These are phyloP conservation scores for Thelephora ganbajun DNA, from an alignment of 768 basidiomycete species.

Conservation along the genomic window DNA sequence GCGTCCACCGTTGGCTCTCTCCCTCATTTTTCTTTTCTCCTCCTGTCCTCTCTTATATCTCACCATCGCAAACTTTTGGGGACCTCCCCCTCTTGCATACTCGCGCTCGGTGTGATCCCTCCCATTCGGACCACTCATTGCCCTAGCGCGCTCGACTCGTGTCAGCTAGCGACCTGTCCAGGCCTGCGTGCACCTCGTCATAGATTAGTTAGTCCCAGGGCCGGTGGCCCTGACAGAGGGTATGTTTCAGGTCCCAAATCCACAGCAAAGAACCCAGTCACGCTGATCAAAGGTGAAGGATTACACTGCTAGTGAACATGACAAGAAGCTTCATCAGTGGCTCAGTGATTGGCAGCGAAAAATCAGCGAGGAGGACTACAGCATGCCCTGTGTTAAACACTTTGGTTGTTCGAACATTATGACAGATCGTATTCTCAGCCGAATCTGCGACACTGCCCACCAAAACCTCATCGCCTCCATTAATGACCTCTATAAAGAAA, in stretches of 20 bases:
- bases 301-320: not conserved
- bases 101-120: no score
- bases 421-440: constrained; percentile 8
- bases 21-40: no score
- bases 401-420: constrained; percentile 12
- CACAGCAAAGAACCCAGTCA: not conserved
- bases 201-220: no score
- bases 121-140: no score
- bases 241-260: not conserved
- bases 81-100: no score
- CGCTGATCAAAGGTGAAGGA: constrained; percentile 6
- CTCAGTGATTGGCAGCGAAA: constrained; percentile 9
- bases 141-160: no score
- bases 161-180: no score
- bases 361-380: constrained; percentile 2
- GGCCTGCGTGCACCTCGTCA: no score
- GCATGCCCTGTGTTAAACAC: constrained; percentile 2
- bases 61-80: no score
- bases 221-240: no score
- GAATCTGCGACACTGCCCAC: constrained; percentile 15
- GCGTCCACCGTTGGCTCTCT: no score
- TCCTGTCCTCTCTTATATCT: no score
- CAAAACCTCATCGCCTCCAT: constrained; percentile 8
- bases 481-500: constrained; percentile 10
- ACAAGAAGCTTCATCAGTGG: constrained; percentile 1